phyloP scores from a whole-genome alignment of 2,329 filamentous ascomycete genomes.

The Arthroderma sp. region DNA sequence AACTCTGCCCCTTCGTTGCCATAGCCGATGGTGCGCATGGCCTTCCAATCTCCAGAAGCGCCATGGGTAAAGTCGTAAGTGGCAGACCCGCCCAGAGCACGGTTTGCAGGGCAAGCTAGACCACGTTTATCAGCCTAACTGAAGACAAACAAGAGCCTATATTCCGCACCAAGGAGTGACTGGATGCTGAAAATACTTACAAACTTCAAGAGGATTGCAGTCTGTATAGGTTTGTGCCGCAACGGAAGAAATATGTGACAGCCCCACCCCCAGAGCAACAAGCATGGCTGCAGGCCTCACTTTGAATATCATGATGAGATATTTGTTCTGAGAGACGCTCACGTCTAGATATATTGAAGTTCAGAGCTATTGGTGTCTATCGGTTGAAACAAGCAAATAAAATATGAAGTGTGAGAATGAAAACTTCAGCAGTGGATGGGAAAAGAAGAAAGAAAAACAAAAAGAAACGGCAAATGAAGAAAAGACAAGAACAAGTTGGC shows the following conservation, averaged over 20 bases:
- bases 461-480: too few relatives aligned
- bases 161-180: background rate
- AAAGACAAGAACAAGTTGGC: too few relatives aligned
- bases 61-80: constrained; percentile 72
- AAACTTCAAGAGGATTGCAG: constrained; percentile 29
- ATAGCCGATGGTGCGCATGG: constrained; percentile 59
- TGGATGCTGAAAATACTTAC: constrained; percentile 15
- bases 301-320: constrained; percentile 18
- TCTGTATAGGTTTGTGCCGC: constrained; percentile 31
- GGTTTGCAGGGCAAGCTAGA: constrained; percentile 56
- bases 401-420: too few relatives aligned
- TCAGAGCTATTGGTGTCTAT: too few relatives aligned
- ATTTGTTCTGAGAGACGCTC: background rate
- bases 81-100: constrained; percentile 71
- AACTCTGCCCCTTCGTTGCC: constrained; percentile 65
- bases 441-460: too few relatives aligned
- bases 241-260: constrained; percentile 13
- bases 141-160: background rate
- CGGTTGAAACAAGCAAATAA: too few relatives aligned
- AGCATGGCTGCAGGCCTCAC: constrained; percentile 16
- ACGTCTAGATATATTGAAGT: background rate
- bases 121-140: background rate
- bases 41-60: constrained; percentile 62
- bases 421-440: too few relatives aligned
- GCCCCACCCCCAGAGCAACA: constrained; percentile 17